Base-by-base conservation (phyloP, 345 rosid genomes). In the Iberis pinnata region DNA sequence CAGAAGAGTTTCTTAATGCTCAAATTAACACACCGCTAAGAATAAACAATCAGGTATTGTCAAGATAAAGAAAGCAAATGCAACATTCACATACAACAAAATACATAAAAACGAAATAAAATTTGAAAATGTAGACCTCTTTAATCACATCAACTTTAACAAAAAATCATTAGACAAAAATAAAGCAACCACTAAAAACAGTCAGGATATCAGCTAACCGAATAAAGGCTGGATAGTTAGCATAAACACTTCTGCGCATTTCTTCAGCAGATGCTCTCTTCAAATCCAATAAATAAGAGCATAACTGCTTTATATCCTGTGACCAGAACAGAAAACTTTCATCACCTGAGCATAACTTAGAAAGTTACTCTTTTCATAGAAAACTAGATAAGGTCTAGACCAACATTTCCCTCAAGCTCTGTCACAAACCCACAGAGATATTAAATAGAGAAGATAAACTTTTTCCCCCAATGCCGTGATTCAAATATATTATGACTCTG, bases 211-310 rank as follows among this genome's bases (percentile, higher is more conserved):
- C 11, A 24, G 55, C 73, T 55, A 27, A 92, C 99, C 97, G 86
- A 45, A 93, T 93, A 64, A 93, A 93, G 41, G 99, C 97, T 3
- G 99, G 60, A 58, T 93, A 93, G 61, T 93, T 93, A 48, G 99
- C 99, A 68, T 86, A 93, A 12, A 93, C 99, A 61, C 97, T 93
- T 68, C 73, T 83, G 10, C 99, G 81, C 99, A 93, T 86, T 77
- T 88, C 99, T 64, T 93, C 99, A 4, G 99, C 99, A 12, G 99
- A 93, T 58, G 81, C 89, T 79, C 69, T 86, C 83, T 93, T 93
- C 80, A 93, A 76, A 75, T 88, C 97, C 79, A 93, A 58, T 53
- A 93, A 78, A 69, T 76, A 63, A 2, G 90, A 78, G 60, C 96
- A 84, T 49, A 93, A 60, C 43, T 84, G 92, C 66, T 77, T 83